Evolutionary conservation across 2,329 filamentous ascomycete genomes (phyloP), one percentile per base, ranked within the genome.

Genomic region (Achaetomium macrosporum): DNA sequence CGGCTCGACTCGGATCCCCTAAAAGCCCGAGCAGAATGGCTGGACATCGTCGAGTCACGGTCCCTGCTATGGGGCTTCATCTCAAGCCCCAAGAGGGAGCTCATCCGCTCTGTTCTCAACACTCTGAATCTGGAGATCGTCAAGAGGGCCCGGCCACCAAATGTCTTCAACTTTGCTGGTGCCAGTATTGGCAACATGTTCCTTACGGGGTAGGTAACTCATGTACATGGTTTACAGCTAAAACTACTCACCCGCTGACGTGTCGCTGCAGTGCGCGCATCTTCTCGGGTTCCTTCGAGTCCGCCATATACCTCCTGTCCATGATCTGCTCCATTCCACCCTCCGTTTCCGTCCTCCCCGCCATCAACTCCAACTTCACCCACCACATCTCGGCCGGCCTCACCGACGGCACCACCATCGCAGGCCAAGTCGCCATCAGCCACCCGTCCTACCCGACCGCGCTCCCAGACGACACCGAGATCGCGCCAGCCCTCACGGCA

Each of bases 291-390:
- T 92, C 87, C 54, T 92, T 97, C 59, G 93, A 97, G 68, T 88
- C 87, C 7, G 89, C 90, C 40, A 93, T 97, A 57, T 96, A 96
- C 66, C 80, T 97, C 2, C 78, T 97, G 5, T 87, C 87, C 47
- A 87, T 85, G 61, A 88, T 96, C 58, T 95, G 91, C 64, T 83
- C 82, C n/a, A 87, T 97, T 0, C 87, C 90, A 0, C 78, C 82
- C 11, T 77, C 83, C 47, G 83, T 93, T 6, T 79, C 83, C 0
- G 90, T 96, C 0, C 82, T 97, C 15, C 93, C 92, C 0, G 90
- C 88, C 4, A 88, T 97, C 61, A 95, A 96, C 73, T 90, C 87
- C 57, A 97, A 96, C 68, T 96, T 96, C 73, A 89, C 89, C 0
- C 88, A 95, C 64, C 92, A 97, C 69, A 97, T 97, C 60, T 90